These are phyloP conservation scores for Anthostomella pinea DNA, from an alignment of 2,329 filamentous ascomycete genomes.

Conservation along the genomic window DNA sequence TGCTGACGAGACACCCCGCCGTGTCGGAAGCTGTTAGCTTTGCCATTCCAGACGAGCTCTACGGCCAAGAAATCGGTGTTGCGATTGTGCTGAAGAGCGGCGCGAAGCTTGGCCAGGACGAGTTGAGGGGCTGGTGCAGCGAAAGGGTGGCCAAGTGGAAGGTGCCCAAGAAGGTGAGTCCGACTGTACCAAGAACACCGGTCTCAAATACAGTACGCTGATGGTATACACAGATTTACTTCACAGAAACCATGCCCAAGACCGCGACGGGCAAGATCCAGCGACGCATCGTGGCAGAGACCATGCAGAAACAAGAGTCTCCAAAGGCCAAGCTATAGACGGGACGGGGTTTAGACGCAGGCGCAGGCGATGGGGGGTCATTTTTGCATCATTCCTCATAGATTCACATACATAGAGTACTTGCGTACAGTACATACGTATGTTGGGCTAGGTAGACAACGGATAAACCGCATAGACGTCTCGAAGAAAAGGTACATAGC, in stretches of 20 bases:
- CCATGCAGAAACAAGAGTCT: slow-evolving; percentile 69
- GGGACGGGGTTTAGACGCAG: slow-evolving; percentile 7
- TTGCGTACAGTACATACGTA: too few relatives aligned
- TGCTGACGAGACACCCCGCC: slow-evolving; percentile 68
- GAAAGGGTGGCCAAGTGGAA: slow-evolving; percentile 79
- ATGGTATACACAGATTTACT: slow-evolving; percentile 59
- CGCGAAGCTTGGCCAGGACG: slow-evolving; percentile 52
- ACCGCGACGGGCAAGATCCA: slow-evolving; percentile 91
- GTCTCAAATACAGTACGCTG: too few relatives aligned
- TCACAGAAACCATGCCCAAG: slow-evolving; percentile 82
- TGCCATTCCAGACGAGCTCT: slow-evolving; percentile 77
- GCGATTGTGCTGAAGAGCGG: slow-evolving; percentile 72
- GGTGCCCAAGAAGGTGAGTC: slow-evolving; percentile 71
- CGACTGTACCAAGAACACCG: too few relatives aligned
- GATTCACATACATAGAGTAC: too few relatives aligned
- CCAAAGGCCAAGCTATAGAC: slow-evolving; percentile 52
- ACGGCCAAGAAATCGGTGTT: slow-evolving; percentile 77
- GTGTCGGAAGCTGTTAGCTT: slow-evolving; percentile 81
- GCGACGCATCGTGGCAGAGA: slow-evolving; percentile 79
- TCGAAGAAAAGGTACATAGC: too few relatives aligned
- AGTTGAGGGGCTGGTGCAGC: slow-evolving; percentile 66
- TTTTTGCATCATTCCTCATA: too few relatives aligned
- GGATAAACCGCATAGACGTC: too few relatives aligned
- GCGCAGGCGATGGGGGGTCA: too few relatives aligned
- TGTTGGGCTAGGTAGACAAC: too few relatives aligned